Evolutionary conservation across 306 rosid genomes (phyloP).

Genomic region (Lathyrus sativus): DNA sequence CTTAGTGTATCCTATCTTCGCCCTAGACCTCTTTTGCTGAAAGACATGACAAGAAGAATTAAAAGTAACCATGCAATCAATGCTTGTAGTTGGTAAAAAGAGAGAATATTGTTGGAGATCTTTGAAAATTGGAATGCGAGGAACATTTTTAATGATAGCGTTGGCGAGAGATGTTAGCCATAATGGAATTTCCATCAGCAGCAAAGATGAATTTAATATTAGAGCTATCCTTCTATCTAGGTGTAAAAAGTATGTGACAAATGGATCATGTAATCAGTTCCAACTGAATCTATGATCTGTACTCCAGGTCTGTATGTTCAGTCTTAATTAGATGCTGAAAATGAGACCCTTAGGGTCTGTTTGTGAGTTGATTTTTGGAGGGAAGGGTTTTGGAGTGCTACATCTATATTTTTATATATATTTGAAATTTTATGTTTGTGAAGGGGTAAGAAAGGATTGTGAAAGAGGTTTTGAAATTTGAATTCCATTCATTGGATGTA

Average conservation of each 20-base stretch:
- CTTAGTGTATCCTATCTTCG: neutral
- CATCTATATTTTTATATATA: no score
- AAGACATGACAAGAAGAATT: neutral
- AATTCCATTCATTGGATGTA: constrained; percentile 25
- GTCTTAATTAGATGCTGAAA: no score
- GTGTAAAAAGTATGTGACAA: constrained; percentile 1
- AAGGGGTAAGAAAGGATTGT: constrained; percentile 24
- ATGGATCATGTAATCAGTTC: constrained; percentile 16
- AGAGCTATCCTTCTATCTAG: constrained; percentile 8
- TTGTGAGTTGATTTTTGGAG: no score
- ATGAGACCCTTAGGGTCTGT: no score
- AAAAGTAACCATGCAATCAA: constrained; percentile 18
- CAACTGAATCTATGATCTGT: neutral
- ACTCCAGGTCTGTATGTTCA: no score
- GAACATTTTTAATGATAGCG: neutral
- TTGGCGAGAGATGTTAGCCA: constrained; percentile 8
- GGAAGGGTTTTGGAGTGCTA: no score
- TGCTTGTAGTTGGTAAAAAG: constrained; percentile 5
- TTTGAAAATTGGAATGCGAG: neutral
- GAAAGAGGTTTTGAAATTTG: constrained; percentile 3
- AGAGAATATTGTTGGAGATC: constrained; percentile 2
- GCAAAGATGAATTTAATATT: constrained; percentile 1
- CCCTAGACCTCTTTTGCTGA: constrained; percentile 2
- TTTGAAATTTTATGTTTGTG: neutral
- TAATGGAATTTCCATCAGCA: neutral